Conservation (phyloP, 73 alveolate species). For the Paramecium primaurelia region DNA sequence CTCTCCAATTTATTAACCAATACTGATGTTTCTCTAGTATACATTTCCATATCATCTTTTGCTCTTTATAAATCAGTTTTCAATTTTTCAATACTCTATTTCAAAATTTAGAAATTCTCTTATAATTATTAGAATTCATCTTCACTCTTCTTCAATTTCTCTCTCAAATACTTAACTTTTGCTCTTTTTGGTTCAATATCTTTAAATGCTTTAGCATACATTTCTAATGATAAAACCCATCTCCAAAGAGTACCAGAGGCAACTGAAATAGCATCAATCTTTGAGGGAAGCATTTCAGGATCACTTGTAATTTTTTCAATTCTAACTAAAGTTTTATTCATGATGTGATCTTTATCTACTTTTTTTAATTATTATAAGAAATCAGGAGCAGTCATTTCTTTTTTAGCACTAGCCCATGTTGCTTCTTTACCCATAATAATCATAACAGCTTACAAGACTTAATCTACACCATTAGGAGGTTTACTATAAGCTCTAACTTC, state of each 20-base stretch:
- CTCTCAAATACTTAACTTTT: slow-evolving; percentile 75
- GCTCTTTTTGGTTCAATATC: slow-evolving; percentile 98
- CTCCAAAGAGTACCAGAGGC: slow-evolving; percentile 91
- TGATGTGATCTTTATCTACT: slow-evolving; percentile 86
- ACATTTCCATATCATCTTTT: slow-evolving; percentile 82
- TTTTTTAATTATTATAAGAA: slow-evolving; percentile 83
- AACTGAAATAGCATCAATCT: slow-evolving; percentile 68
- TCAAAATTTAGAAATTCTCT: slow-evolving; percentile 71
- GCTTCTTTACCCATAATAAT: slow-evolving; percentile 79
- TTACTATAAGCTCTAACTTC: slow-evolving; percentile 90
- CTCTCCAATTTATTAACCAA: slow-evolving; percentile 93
- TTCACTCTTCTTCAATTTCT: slow-evolving; percentile 67
- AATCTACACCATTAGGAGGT: slow-evolving; percentile 93
- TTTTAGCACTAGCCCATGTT: slow-evolving; percentile 87
- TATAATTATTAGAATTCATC: slow-evolving; percentile 71
- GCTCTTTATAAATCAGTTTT: slow-evolving; percentile 74
- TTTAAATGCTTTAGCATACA: slow-evolving; percentile 92
- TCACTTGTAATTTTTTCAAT: slow-evolving; percentile 81
- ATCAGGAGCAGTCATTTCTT: slow-evolving; percentile 93
- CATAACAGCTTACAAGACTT: slow-evolving; percentile 95
- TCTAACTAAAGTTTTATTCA: slow-evolving; percentile 70
- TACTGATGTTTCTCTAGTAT: slow-evolving; percentile 86
- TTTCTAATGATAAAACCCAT: slow-evolving; percentile 96
- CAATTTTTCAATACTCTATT: slow-evolving; percentile 46
- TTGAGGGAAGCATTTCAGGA: slow-evolving; percentile 80